phyloP scores from a whole-genome alignment of 495 filamentous ascomycete genomes.

The Halenospora varia region DNA sequence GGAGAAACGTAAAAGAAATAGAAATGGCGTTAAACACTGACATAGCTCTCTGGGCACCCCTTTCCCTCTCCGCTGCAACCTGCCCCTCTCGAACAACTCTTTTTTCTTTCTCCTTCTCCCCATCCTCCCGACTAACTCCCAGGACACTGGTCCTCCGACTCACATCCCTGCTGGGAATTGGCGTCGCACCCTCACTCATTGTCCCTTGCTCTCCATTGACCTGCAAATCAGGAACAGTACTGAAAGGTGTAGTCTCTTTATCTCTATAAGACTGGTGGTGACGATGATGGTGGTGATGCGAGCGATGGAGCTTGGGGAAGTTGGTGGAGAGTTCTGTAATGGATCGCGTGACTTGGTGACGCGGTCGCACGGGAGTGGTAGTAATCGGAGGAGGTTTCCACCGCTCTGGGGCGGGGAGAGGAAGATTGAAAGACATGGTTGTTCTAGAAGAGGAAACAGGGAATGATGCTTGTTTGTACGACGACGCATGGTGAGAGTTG shows the following conservation, averaged over 20 bases:
- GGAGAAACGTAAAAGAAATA: too few species aligned
- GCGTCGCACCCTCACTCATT: constrained; percentile 38
- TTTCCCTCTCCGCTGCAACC: constrained; percentile 37
- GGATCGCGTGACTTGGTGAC: constrained; percentile 45
- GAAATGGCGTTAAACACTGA: constrained; percentile 20
- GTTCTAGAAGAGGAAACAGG: neutral
- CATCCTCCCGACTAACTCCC: constrained; percentile 29
- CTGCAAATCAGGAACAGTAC: constrained; percentile 25
- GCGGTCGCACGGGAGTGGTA: constrained; percentile 36
- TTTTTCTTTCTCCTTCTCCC: constrained; percentile 11
- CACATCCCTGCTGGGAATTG: constrained; percentile 36
- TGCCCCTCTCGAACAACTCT: constrained; percentile 30
- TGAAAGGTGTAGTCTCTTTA: constrained; percentile 26
- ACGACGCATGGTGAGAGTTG: constrained; percentile 1
- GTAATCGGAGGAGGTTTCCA: constrained; percentile 11
- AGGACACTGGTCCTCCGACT: constrained; percentile 38
- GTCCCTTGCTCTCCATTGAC: constrained; percentile 15
- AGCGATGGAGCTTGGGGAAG: constrained; percentile 32
- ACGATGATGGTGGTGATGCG: constrained; percentile 37
- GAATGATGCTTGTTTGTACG: too few species aligned
- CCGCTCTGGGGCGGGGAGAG: neutral
- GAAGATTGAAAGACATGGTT: constrained; percentile 12
- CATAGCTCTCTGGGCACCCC: constrained; percentile 36
- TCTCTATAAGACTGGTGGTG: constrained; percentile 35
- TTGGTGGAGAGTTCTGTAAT: constrained; percentile 46